Evolutionary conservation across 2,329 filamentous ascomycete species (phyloP).

Genomic region (Aschersonia sp.): DNA sequence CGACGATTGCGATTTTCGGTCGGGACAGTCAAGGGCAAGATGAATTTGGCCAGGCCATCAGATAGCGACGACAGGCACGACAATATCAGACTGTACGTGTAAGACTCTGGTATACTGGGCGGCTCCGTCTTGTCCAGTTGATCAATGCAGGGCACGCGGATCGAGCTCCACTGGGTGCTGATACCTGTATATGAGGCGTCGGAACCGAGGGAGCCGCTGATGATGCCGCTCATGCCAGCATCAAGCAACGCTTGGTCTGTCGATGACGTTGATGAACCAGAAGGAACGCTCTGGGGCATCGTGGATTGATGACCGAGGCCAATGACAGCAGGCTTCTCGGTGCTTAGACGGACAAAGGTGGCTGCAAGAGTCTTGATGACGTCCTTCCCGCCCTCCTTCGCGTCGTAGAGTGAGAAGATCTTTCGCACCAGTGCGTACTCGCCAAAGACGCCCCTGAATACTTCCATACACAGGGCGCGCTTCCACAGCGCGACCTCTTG

Average conservation of each 20-base stretch:
- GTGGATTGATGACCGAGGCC: conserved; percentile 83
- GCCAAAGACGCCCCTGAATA: conserved; percentile 73
- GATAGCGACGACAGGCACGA: conserved; percentile 83
- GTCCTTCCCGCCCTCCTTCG: conserved; percentile 52
- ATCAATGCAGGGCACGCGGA: conserved; percentile 80
- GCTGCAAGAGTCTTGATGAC: conserved; percentile 73
- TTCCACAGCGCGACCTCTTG: conserved; percentile 79
- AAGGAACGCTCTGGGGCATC: conserved; percentile 48
- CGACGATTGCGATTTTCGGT: conserved; percentile 45
- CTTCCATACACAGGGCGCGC: conserved; percentile 76
- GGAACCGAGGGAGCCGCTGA: conserved; percentile 54
- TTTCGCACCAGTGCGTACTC: conserved; percentile 65
- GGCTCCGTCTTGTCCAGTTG: conserved; percentile 86
- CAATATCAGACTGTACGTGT: conserved; percentile 78
- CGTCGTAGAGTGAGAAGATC: conserved; percentile 71
- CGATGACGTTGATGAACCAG: conserved; percentile 38
- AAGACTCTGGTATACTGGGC: conserved; percentile 75
- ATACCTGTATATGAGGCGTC: conserved; percentile 62
- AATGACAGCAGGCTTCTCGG: conserved; percentile 79
- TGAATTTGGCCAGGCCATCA: conserved; percentile 84
- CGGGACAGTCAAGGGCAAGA: conserved; percentile 79
- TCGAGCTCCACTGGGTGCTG: conserved; percentile 79
- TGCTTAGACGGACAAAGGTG: conserved; percentile 80
- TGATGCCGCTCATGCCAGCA: conserved; percentile 76
- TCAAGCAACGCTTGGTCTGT: conserved; percentile 81